Conservation (phyloP, 2,329 filamentous ascomycete genomes). For the Aspergillus sp. region DNA sequence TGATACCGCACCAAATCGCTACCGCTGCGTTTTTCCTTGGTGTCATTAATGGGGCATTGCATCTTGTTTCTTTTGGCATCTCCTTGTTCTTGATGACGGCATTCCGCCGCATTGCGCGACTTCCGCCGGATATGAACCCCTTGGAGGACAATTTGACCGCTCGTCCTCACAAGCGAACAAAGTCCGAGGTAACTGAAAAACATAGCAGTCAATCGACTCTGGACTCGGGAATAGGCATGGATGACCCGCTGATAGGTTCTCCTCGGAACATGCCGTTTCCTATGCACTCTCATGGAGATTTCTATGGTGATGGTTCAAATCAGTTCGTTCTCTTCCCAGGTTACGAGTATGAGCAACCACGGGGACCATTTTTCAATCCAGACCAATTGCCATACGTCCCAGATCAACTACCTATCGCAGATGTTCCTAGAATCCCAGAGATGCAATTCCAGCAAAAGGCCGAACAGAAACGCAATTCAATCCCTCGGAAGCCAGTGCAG, state of each 20-base stretch:
- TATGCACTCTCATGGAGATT: slow-evolving; percentile 63
- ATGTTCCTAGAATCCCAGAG: slow-evolving; percentile 7
- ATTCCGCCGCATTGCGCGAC: slow-evolving; percentile 70
- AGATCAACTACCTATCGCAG: slow-evolving; percentile 23
- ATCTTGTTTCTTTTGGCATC: slow-evolving; percentile 60
- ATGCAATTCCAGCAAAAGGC: not conserved
- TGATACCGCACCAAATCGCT: slow-evolving; percentile 51
- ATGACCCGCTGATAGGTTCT: slow-evolving; percentile 36
- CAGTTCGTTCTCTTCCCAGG: slow-evolving; percentile 41
- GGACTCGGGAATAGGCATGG: slow-evolving; percentile 28
- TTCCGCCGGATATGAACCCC: slow-evolving; percentile 94
- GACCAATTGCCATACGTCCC: slow-evolving; percentile 23
- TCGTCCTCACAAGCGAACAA: slow-evolving; percentile 65
- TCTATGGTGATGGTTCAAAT: slow-evolving; percentile 49
- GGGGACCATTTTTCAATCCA: slow-evolving; percentile 39
- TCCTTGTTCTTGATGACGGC: slow-evolving; percentile 67
- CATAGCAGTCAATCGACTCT: slow-evolving; percentile 48
- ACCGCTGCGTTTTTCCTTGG: slow-evolving; percentile 61
- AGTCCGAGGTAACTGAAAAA: slow-evolving; percentile 54
- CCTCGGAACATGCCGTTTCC: slow-evolving; percentile 58
- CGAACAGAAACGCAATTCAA: slow-evolving; percentile 6
- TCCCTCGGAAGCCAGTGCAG: slow-evolving; percentile 23
- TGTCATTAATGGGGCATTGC: slow-evolving; percentile 56
- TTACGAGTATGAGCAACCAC: slow-evolving; percentile 40
- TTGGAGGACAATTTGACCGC: slow-evolving; percentile 78